Base-by-base conservation (phyloP, 2,329 filamentous ascomycete species). In the Calonectria hawksworthii region DNA sequence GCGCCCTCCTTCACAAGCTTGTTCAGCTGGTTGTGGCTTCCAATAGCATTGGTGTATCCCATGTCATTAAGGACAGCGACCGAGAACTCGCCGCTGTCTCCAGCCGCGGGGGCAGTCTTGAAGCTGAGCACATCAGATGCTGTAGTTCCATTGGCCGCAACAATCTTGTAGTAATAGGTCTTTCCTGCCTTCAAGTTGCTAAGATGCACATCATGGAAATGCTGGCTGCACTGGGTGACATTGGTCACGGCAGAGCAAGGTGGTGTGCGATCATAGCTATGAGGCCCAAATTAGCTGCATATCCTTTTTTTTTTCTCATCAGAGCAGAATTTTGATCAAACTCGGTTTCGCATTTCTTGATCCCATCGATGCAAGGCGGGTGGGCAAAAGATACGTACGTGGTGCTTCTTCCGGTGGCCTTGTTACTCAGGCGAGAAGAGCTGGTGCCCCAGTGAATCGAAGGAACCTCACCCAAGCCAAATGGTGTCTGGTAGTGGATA, bases 171-270 rank as follows among this genome's bases (percentile, higher is more conserved):
- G 36, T 63, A 63, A 10, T 63, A 63, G 2, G 56, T 63, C 23
- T 63, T 41, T 63, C 56, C 56, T 11, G 56, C n/a, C 56, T 63
- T 63, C 34, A 63, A 38, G 36, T 63, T 41, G 23, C 18, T 23
- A 2, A 63, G 56, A n/a, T 63, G 56, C 14, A 63, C 23, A 9
- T 63, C 56, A 21, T 63, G 56, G 34, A 63, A 63, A 38, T 41
- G 38, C 36, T 63, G 56, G 56, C 56, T 63, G 34, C 56, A 63
- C n/a, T 63, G 56, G 8, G 56, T 63, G 34, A 63, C 56, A 21
- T 63, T 63, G 34, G 56, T 11, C 34, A 63, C 56, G 2, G 56
- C 56, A 28, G 56, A 63, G 23, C 56, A 63, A 5, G 56, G 56
- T 4, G 56, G 56, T 6, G 56, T 63, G 6, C 56, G 56, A 14